Percentiles rank a stretch among this genome's conserved stretches.
phyloP scores from a whole-genome alignment of 352 stramenopile species.

The Pythium aquatile region DNA sequence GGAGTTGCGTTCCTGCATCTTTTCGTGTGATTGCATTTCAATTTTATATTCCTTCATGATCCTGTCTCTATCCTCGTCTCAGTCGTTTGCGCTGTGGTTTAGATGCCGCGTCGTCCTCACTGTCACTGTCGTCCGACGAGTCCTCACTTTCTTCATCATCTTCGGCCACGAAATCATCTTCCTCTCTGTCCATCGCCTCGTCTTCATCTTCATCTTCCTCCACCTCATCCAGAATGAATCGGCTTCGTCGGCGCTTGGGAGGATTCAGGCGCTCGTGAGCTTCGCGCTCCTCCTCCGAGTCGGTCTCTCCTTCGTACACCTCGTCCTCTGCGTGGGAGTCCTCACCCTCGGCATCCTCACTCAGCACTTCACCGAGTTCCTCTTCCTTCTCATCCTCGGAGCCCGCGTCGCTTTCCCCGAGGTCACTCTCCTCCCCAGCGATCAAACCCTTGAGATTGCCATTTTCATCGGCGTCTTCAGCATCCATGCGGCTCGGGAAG shows the following conservation, averaged over 20 bases:
- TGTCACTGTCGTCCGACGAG: slow-evolving; percentile 15
- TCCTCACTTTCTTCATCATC: slow-evolving; percentile 10
- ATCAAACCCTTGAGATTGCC: slow-evolving; percentile 76
- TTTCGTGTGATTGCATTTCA: slow-evolving; percentile 1
- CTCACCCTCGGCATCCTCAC: slow-evolving; percentile 37
- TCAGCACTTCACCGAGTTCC: slow-evolving; percentile 22
- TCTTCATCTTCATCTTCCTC: slow-evolving; percentile 66
- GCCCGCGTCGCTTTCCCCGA: slow-evolving; percentile 44
- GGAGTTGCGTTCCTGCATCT: not conserved
- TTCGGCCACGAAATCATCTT: slow-evolving; percentile 35
- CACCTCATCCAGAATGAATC: slow-evolving; percentile 80
- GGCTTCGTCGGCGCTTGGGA: slow-evolving; percentile 34
- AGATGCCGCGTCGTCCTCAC: slow-evolving; percentile 19
- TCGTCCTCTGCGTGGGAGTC: slow-evolving; percentile 34
- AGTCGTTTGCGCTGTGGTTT: slow-evolving; percentile 23
- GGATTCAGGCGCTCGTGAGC: slow-evolving; percentile 25
- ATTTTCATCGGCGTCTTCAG: slow-evolving; percentile 82
- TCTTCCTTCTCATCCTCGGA: slow-evolving; percentile 43
- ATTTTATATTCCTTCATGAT: not conserved
- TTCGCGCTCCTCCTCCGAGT: slow-evolving; percentile 63
- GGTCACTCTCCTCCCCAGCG: slow-evolving; percentile 62
- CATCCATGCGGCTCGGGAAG: slow-evolving; percentile 75
- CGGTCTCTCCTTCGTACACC: slow-evolving; percentile 57
- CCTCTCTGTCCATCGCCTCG: slow-evolving; percentile 30
- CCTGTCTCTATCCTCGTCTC: slow-evolving; percentile 10